phyloP scores from a whole-genome alignment of 306 rosid species.

The Fragaria ananassa region DNA sequence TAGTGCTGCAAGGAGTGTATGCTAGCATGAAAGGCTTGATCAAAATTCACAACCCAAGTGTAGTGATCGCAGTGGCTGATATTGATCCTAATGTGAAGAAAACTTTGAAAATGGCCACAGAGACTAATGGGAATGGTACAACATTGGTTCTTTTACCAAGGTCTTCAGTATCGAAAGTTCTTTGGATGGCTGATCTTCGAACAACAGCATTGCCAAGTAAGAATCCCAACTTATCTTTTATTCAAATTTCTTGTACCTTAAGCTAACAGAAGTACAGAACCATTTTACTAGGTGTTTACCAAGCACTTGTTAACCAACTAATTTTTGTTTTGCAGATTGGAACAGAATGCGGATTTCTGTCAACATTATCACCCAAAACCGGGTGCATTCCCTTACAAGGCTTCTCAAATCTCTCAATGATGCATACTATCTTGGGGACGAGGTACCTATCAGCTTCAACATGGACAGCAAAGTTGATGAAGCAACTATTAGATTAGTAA shows the following conservation, averaged over 20 bases:
- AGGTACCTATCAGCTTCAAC: constrained; percentile 73
- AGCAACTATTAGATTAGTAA: constrained; percentile 59
- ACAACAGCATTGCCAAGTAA: constrained; percentile 82
- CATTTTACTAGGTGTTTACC: neutral
- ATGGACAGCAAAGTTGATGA: constrained; percentile 92
- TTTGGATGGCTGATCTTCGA: constrained; percentile 96
- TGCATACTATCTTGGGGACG: constrained; percentile 92
- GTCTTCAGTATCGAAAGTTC: constrained; percentile 65
- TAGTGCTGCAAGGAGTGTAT: constrained; percentile 70
- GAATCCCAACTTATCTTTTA: constrained; percentile 19
- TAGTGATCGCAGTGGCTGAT: constrained; percentile 69
- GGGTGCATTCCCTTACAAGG: constrained; percentile 65
- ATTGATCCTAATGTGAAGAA: constrained; percentile 67
- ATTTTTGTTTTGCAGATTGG: constrained; percentile 62
- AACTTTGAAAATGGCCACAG: constrained; percentile 86
- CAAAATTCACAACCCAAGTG: constrained; percentile 81
- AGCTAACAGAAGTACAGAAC: neutral
- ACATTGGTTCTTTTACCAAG: constrained; percentile 68
- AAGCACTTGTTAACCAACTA: neutral
- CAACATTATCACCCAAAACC: constrained; percentile 84
- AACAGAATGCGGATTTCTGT: constrained; percentile 69
- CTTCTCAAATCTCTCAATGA: constrained; percentile 74
- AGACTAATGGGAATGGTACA: constrained; percentile 50
- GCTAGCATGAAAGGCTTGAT: constrained; percentile 92
- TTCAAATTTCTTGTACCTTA: neutral